Evolutionary conservation across 495 filamentous ascomycete species (phyloP), one percentile per base, ranked within the genome.

Genomic region (Amorphotheca resinae): DNA sequence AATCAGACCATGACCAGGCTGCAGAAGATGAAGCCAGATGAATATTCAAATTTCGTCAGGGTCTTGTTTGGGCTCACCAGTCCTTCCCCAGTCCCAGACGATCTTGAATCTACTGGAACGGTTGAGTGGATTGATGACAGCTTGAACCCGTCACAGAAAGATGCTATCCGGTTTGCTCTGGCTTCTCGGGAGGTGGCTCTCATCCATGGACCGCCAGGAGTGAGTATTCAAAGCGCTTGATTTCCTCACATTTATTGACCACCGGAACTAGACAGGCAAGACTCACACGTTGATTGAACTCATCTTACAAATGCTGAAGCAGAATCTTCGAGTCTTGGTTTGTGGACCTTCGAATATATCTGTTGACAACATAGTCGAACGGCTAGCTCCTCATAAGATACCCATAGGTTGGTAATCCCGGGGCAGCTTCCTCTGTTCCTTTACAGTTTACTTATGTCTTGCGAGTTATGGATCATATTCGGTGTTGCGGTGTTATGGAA

Each of bases 321-420:
- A 72, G 4, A 76, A 79, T 11, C 70, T 75, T 32, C 75, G 87
- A 1, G 64, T 96, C 12, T 72, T 99, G 2, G 88, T 99, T 15
- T 99, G 91, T 56, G 91, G 91, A 0, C 91, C 91, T 0, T 93
- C 84, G 8, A 99, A 99, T 57, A 86, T 99, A 38, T 88, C 84
- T 0, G 91, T 96, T 1, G 91, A 99, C 66, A 99, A 99, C 55
- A 95, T 99, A 45, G 87, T 95, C n/a, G 89, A 96, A 62, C 76
- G 93, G 8, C 72, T 96, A 0, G 72, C 87, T 0, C 78, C 83
- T 0, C 81, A 84, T 46, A 82, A 82, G 49, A 69, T 96, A 1
- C 84, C 89, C 0, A 82, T 95, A 41, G 25, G 25, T 28, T 5
- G 11, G 25, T 11, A 28, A 11, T 28, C 25, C n/a, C n/a, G n/a